Percentiles rank a stretch among this genome's conserved stretches.
Evolutionary conservation across 176 grass and related monocot species (phyloP).

Genomic region (Stipa capillata): DNA sequence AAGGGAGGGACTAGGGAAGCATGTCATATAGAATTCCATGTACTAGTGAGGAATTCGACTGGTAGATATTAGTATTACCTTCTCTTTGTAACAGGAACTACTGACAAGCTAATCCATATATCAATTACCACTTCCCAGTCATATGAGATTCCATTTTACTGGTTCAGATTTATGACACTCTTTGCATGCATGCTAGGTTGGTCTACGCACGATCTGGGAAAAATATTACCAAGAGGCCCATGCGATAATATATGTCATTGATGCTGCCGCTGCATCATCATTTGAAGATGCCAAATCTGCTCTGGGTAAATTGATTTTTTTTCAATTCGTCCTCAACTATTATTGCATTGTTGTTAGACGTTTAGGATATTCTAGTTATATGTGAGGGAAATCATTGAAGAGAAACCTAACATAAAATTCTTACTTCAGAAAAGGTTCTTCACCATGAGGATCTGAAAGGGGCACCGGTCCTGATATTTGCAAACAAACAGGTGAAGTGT

Average conservation of each 20-base stretch:
- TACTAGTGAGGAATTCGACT: not conserved
- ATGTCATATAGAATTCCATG: not conserved
- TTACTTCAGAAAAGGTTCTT: constrained; percentile 86
- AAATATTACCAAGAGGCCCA: constrained; percentile 95
- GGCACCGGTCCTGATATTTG: constrained; percentile 76
- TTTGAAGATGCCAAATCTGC: constrained; percentile 83
- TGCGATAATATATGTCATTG: constrained; percentile 92
- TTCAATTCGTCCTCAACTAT: not conserved
- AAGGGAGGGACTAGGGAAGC: not conserved
- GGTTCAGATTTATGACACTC: constrained; percentile 2
- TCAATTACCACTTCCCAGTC: not conserved
- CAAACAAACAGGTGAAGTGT: constrained; percentile 79
- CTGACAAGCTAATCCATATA: not conserved
- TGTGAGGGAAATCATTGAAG: not conserved
- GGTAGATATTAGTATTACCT: not conserved
- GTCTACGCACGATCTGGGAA: constrained; percentile 95
- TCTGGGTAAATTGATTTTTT: constrained; percentile 38
- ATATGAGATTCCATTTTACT: not conserved
- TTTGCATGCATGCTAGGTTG: constrained; percentile 36
- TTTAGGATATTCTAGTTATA: not conserved
- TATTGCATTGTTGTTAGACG: not conserved
- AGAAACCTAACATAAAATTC: constrained; percentile 16
- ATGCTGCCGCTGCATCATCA: constrained; percentile 56
- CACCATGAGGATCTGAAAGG: constrained; percentile 72
- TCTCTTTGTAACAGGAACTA: not conserved